A percentile compares a stretch with the other conserved stretches of the same genome.
phyloP scores from a whole-genome alignment of 2,329 filamentous ascomycete genomes.

The Rhynchosporium agropyri region DNA sequence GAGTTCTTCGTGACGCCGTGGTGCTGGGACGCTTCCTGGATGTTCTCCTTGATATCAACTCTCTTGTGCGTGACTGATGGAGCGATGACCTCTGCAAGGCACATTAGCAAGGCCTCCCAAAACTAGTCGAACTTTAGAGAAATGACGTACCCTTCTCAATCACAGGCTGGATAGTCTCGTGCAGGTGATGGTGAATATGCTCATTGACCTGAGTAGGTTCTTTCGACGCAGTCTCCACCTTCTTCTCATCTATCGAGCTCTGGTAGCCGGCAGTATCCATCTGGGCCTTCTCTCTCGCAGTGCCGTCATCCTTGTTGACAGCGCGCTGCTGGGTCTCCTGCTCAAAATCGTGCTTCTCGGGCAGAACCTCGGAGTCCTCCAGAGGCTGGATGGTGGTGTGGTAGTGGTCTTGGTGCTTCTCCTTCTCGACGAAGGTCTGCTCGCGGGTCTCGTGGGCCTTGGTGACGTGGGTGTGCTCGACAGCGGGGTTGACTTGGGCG shows the following conservation, averaged over 20 bases:
- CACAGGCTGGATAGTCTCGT: constrained; percentile 62
- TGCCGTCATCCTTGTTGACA: constrained; percentile 57
- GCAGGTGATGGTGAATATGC: constrained; percentile 59
- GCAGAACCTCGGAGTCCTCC: constrained; percentile 52
- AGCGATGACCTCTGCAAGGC: constrained; percentile 56
- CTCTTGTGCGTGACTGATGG: constrained; percentile 70
- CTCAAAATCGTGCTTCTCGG: constrained; percentile 63
- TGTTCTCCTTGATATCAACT: constrained; percentile 69
- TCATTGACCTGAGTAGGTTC: constrained; percentile 57
- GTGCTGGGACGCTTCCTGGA: constrained; percentile 65
- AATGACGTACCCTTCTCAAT: constrained; percentile 54
- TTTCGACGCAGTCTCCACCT: constrained; percentile 44
- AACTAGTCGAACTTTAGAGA: background rate
- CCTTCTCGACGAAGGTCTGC: constrained; percentile 62
- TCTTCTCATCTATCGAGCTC: constrained; percentile 48
- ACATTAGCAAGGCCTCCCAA: constrained; percentile 14
- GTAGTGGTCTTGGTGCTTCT: constrained; percentile 71
- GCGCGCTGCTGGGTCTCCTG: constrained; percentile 59
- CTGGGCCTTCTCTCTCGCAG: constrained; percentile 50
- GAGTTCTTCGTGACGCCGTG: constrained; percentile 66
- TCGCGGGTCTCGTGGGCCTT: constrained; percentile 58
- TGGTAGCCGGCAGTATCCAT: constrained; percentile 56
- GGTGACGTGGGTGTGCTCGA: constrained; percentile 32
- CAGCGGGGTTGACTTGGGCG: constrained; percentile 24
- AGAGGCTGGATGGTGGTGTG: constrained; percentile 70